Evolutionary conservation across 768 basidiomycete genomes (phyloP), one percentile per base, ranked within the genome.

Genomic region (Albatrellus ellisii): DNA sequence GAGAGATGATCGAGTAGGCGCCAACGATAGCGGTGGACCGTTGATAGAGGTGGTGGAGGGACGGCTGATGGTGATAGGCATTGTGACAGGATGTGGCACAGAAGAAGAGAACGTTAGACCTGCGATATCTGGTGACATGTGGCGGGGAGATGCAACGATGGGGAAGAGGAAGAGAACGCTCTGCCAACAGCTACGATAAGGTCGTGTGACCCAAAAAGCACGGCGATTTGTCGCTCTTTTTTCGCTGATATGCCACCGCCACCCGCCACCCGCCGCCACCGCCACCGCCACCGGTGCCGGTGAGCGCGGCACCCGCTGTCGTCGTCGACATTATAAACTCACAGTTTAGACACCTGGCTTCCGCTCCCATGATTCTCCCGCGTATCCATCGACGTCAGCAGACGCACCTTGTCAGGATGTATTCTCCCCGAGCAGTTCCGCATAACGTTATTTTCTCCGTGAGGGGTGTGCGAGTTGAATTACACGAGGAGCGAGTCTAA

Each of bases 1-100:
- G 62, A 54, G 28, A 54, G 58, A 44, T 64, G 57, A 36, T n/a
- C n/a, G n/a, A n/a, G n/a, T n/a, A n/a, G n/a, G n/a, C n/a, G n/a
- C n/a, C n/a, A n/a, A n/a, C n/a, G n/a, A n/a, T n/a, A n/a, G n/a
- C n/a, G n/a, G n/a, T n/a, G n/a, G n/a, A 62, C 61, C n/a, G 59
- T 49, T 24, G 59, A 41, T 4, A 56, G 57, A 9, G 61, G 44
- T 29, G 59, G 49, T 37, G 50, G 49, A 8, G 27, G 26, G n/a
- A 41, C 21, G 24, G 52, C 47, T 25, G 2, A 39, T 42, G 29
- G 28, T 31, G 25, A 42, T 22, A 17, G 43, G 32, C 18, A 20
- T 39, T 22, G 41, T 42, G n/a, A 39, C 29, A 24, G 44, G 41
- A 4, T 43, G 27, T n/a, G 36, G 36, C 12, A 45, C 34, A 24